These are phyloP conservation scores for Ophiostoma piceae DNA, from an alignment of 2,329 filamentous ascomycete genomes.

Conservation along the genomic window DNA sequence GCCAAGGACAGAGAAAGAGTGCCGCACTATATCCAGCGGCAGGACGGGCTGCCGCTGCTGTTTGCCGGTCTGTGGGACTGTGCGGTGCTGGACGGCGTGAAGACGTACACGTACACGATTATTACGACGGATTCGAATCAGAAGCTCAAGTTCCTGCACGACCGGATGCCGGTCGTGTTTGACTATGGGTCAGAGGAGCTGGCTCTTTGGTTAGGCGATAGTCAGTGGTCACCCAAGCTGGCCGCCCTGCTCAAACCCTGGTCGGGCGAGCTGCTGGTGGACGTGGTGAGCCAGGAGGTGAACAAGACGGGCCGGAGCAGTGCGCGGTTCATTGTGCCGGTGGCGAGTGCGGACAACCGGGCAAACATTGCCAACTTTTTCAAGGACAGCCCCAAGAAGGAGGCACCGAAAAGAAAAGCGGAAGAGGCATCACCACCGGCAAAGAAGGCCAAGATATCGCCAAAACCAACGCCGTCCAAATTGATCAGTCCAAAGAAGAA, in stretches of 20 bases:
- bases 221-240: conserved; percentile 75
- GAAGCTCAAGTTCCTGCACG: conserved; percentile 80
- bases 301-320: conserved; percentile 93
- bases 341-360: conserved; percentile 84
- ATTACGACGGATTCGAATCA: conserved; percentile 85
- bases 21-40: conserved; percentile 76
- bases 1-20: conserved; percentile 70
- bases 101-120: conserved; percentile 79
- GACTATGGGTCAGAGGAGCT: conserved; percentile 68
- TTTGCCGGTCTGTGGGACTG: conserved; percentile 91
- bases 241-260: conserved; percentile 66
- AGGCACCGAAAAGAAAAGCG: conserved; percentile 18
- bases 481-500: background rate
- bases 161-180: conserved; percentile 92
- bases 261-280: conserved; percentile 42
- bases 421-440: background rate
- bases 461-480: background rate
- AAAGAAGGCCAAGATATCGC: background rate
- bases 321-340: conserved; percentile 72
- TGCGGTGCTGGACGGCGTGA: conserved; percentile 39
- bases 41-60: conserved; percentile 78
- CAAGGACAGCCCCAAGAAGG: conserved; percentile 46
- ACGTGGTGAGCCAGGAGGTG: conserved; percentile 81
- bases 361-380: conserved; percentile 94
- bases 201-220: conserved; percentile 68